phyloP scores from a whole-genome alignment of 306 rosid genomes.

The Vigna angularis region DNA sequence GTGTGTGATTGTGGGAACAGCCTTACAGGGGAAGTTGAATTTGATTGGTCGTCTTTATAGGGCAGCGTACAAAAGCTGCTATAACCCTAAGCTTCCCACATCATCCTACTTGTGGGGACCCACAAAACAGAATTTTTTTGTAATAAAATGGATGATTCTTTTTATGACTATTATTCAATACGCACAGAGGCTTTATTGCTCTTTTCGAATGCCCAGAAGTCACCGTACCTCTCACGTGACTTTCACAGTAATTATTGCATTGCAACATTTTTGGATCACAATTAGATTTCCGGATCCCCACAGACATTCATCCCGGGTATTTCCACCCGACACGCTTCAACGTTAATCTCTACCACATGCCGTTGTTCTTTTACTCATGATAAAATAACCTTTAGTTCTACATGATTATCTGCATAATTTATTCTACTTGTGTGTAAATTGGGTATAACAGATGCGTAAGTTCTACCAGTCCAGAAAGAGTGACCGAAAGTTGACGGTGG shows the following conservation, averaged over 20 bases:
- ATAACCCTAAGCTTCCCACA: background rate
- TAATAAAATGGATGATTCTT: background rate
- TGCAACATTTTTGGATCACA: too few species aligned
- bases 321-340: too few species aligned
- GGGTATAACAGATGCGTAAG: constrained; percentile 54
- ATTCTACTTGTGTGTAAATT: too few species aligned
- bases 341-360: too few species aligned
- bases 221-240: constrained; percentile 39
- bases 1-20: background rate
- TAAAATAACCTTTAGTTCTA: too few species aligned
- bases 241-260: background rate
- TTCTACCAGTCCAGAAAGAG: constrained; percentile 72
- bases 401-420: too few species aligned
- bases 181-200: background rate
- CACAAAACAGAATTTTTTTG: background rate
- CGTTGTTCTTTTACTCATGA: too few species aligned
- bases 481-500: constrained; percentile 52
- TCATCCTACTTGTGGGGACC: constrained; percentile 16
- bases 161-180: background rate
- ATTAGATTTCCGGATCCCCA: background rate
- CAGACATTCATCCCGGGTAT: background rate
- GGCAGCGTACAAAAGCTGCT: background rate
- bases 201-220: background rate
- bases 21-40: background rate
- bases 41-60: constrained; percentile 30